Evolutionary conservation across 2,329 filamentous ascomycete species (phyloP).

Genomic region (Orbilia oligospora): DNA sequence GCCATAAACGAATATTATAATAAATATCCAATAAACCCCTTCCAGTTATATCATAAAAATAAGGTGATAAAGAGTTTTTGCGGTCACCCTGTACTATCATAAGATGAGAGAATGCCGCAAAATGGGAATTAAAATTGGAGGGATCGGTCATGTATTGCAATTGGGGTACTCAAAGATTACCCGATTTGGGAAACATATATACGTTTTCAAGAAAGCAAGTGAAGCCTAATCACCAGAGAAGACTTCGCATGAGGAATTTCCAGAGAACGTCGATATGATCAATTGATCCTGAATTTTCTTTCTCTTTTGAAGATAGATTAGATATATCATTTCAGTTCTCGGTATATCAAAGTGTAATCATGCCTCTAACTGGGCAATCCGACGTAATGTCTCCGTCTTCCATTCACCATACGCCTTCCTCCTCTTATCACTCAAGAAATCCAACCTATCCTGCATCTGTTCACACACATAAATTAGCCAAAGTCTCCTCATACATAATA

Average conservation of each 20-base stretch:
- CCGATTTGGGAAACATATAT: slow-evolving; percentile 1
- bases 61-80: not conserved
- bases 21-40: not conserved
- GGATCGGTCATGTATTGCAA: not conserved
- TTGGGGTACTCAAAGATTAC: not conserved
- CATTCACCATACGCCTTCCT: slow-evolving; percentile 75
- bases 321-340: not conserved
- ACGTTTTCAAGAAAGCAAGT: slow-evolving; percentile 13
- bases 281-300: too few species aligned
- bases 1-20: too few species aligned
- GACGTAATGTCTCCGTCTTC: slow-evolving; percentile 74
- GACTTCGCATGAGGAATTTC: not conserved
- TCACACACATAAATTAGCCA: slow-evolving; percentile 12
- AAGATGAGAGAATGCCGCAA: not conserved
- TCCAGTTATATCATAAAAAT: not conserved
- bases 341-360: not conserved
- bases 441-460: slow-evolving; percentile 77
- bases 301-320: not conserved
- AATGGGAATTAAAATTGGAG: not conserved
- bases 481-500: not conserved
- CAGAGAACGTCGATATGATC: not conserved
- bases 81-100: not conserved
- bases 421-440: slow-evolving; percentile 78
- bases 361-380: slow-evolving; percentile 71
- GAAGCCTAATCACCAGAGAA: not conserved